phyloP scores from a whole-genome alignment of 108 stramenopile species.

The Cyclostephanos invisitatus region DNA sequence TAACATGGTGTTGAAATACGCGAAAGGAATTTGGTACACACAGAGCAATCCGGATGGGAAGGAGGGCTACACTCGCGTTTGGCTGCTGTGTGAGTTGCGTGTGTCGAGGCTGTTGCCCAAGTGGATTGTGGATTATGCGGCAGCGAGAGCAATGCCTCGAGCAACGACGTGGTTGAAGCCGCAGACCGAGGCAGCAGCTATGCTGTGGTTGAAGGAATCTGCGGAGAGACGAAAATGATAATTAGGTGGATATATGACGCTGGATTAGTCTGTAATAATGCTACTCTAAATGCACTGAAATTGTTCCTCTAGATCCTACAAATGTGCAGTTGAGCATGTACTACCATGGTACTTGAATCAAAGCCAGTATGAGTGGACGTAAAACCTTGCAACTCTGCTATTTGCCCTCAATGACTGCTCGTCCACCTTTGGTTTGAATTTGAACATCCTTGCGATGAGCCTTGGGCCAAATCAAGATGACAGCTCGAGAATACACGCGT shows the following conservation, averaged over 20 bases:
- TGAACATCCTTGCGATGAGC: constrained; percentile 17
- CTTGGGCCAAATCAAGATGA: constrained; percentile 26
- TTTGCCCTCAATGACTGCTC: neutral
- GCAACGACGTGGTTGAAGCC: constrained; percentile 88
- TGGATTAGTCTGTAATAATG: neutral
- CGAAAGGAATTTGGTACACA: constrained; percentile 91
- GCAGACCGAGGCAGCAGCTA: constrained; percentile 68
- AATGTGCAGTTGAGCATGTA: no score
- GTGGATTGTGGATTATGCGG: constrained; percentile 88
- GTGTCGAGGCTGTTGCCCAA: constrained; percentile 74
- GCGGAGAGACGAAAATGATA: constrained; percentile 16
- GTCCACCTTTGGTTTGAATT: constrained; percentile 10
- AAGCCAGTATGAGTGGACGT: no score
- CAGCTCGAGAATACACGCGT: constrained; percentile 16
- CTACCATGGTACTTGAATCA: no score
- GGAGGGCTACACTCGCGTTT: constrained; percentile 76
- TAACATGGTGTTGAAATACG: constrained; percentile 78
- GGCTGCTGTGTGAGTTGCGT: constrained; percentile 78
- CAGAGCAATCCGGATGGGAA: constrained; percentile 71
- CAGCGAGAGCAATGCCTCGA: constrained; percentile 83
- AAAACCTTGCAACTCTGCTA: no score
- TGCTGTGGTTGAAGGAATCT: constrained; percentile 57
- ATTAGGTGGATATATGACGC: neutral
- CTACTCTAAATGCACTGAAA: no score
- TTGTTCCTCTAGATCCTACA: no score